These are phyloP conservation scores for Penicillium carneum DNA, from an alignment of 2,329 filamentous ascomycete genomes.

Conservation along the genomic window DNA sequence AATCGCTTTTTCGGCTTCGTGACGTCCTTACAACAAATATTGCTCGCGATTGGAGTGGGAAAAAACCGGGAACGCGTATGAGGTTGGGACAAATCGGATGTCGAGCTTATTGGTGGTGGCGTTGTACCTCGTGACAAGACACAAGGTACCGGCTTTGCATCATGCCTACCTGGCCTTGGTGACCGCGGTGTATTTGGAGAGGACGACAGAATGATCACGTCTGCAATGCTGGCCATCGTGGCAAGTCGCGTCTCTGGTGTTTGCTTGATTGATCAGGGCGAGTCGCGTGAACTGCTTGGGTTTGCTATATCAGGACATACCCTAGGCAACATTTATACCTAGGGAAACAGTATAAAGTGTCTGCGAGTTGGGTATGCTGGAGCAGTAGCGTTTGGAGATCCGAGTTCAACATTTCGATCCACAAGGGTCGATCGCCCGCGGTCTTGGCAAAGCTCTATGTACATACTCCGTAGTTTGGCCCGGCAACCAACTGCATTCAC, in stretches of 20 bases:
- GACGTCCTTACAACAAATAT: constrained; percentile 11
- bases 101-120: constrained; percentile 39
- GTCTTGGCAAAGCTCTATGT: constrained; percentile 47
- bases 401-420: constrained; percentile 1
- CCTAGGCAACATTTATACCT: not conserved
- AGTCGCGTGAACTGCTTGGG: not conserved
- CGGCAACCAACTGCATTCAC: constrained; percentile 43
- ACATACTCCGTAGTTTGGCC: constrained; percentile 33
- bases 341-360: not conserved
- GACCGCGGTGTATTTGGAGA: constrained; percentile 48
- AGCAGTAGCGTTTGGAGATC: not conserved
- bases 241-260: constrained; percentile 21
- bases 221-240: constrained; percentile 49
- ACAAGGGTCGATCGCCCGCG: constrained; percentile 21
- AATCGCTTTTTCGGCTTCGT: constrained; percentile 23
- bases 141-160: constrained; percentile 24
- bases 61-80: constrained; percentile 41
- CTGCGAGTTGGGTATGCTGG: not conserved
- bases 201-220: constrained; percentile 53
- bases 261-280: constrained; percentile 10
- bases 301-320: constrained; percentile 5
- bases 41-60: constrained; percentile 17
- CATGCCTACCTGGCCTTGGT: constrained; percentile 40
- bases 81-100: constrained; percentile 36
- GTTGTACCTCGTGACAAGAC: constrained; percentile 35